phyloP scores from a whole-genome alignment of 306 rosid genomes.

The Fagus crenata region DNA sequence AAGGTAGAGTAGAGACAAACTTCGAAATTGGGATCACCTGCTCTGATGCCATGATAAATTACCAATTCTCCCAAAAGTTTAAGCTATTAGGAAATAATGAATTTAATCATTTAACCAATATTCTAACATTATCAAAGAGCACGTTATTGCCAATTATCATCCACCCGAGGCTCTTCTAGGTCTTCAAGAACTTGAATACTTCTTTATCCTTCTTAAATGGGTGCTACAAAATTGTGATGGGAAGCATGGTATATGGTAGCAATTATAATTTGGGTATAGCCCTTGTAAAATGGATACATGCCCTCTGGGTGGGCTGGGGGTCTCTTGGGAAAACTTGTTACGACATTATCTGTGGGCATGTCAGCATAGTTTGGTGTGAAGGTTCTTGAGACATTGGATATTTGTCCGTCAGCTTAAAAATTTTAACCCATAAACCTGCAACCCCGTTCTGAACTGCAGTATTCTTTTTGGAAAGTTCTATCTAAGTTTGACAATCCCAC shows the following conservation, averaged over 20 bases:
- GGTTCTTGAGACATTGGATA: background rate
- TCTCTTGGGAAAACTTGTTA: background rate
- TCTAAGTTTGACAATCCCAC: conserved; percentile 2
- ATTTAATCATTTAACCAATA: no score
- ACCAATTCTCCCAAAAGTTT: no score
- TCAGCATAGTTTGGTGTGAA: background rate
- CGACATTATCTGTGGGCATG: background rate
- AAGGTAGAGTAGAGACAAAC: no score
- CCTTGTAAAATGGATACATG: background rate
- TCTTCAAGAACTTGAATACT: background rate
- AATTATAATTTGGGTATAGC: background rate
- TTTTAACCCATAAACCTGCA: background rate
- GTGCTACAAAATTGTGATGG: background rate
- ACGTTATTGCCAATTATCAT: background rate
- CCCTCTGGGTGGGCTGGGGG: background rate
- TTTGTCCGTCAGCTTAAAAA: background rate
- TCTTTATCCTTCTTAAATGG: background rate
- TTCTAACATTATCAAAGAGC: background rate
- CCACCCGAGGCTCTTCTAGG: background rate
- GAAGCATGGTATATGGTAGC: background rate
- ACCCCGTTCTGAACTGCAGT: background rate
- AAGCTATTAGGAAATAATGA: no score
- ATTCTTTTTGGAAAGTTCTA: background rate
- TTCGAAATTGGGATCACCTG: no score
- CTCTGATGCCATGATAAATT: no score